Conservation (phyloP, 2,329 filamentous ascomycete genomes). For the Sordariomycetes sp. region DNA sequence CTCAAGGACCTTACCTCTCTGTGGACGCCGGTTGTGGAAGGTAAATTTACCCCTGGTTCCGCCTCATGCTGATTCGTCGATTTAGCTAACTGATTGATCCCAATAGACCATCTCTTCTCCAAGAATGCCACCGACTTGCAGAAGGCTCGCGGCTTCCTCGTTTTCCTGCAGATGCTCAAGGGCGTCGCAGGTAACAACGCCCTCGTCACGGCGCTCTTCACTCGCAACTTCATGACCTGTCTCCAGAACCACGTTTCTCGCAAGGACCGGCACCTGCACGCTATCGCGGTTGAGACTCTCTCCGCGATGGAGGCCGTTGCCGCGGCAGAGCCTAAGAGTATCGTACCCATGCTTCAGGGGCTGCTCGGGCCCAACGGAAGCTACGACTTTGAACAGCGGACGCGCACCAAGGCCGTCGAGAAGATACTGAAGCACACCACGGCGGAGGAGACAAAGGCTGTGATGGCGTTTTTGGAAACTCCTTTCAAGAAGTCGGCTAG, state of each 20-base stretch:
- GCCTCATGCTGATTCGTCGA: neutral
- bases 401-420: slow-evolving; percentile 74
- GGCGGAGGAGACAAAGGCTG: slow-evolving; percentile 36
- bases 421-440: slow-evolving; percentile 51
- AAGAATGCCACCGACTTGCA: slow-evolving; percentile 71
- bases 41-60: slow-evolving; percentile 29
- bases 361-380: slow-evolving; percentile 57
- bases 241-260: slow-evolving; percentile 72
- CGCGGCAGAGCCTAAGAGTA: slow-evolving; percentile 43
- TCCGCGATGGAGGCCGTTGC: slow-evolving; percentile 55
- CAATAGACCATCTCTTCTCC: slow-evolving; percentile 66
- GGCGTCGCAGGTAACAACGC: slow-evolving; percentile 28
- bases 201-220: slow-evolving; percentile 53
- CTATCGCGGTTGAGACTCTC: slow-evolving; percentile 61
- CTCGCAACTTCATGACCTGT: slow-evolving; percentile 68
- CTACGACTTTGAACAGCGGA: slow-evolving; percentile 74
- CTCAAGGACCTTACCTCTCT: slow-evolving; percentile 54
- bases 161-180: slow-evolving; percentile 65
- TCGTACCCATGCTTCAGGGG: slow-evolving; percentile 47
- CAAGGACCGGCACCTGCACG: slow-evolving; percentile 66
- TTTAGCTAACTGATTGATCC: neutral
- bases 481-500: slow-evolving; percentile 1
- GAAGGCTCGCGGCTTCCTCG: slow-evolving; percentile 82
- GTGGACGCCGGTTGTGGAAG: slow-evolving; percentile 78
- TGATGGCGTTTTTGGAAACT: slow-evolving; percentile 30